Percentiles rank a stretch among this genome's conserved stretches.
These are phyloP conservation scores for Xylaria telfairii DNA, from an alignment of 495 filamentous ascomycete species.

Conservation along the genomic window DNA sequence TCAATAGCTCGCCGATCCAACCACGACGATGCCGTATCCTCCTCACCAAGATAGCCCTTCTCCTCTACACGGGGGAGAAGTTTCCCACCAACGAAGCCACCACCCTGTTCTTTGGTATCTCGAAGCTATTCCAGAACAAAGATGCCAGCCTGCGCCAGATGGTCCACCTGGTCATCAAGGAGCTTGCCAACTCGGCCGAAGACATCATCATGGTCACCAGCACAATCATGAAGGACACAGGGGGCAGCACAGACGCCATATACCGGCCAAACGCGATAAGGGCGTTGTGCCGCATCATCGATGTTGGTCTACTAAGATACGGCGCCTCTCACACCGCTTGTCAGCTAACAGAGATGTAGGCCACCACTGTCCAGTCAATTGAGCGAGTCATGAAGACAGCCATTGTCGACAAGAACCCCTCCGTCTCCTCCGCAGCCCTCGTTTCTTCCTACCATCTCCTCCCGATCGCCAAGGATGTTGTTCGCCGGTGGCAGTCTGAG, in stretches of 20 bases:
- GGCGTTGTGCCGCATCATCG: constrained; percentile 94
- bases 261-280: constrained; percentile 97
- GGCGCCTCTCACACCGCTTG: constrained; percentile 14
- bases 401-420: constrained; percentile 98
- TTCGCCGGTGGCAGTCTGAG: constrained; percentile 97
- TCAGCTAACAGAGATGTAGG: constrained; percentile 58
- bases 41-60: constrained; percentile 95
- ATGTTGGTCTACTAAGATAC: constrained; percentile 64
- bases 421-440: constrained; percentile 94
- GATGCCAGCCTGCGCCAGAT: constrained; percentile 98
- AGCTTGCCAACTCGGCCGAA: constrained; percentile 93
- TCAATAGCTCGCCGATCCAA: constrained; percentile 95
- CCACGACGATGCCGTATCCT: constrained; percentile 94
- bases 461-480: constrained; percentile 92
- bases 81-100: constrained; percentile 98
- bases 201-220: constrained; percentile 99
- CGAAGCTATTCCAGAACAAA: constrained; percentile 99
- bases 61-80: constrained; percentile 94
- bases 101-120: constrained; percentile 98
- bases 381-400: constrained; percentile 99
- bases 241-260: constrained; percentile 91
- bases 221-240: constrained; percentile 99
- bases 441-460: constrained; percentile 98
- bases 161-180: constrained; percentile 98
- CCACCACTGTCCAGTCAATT: constrained; percentile 96